Evolutionary conservation across 2,329 filamentous ascomycete genomes (phyloP).

Genomic region (Colletotrichum musae): DNA sequence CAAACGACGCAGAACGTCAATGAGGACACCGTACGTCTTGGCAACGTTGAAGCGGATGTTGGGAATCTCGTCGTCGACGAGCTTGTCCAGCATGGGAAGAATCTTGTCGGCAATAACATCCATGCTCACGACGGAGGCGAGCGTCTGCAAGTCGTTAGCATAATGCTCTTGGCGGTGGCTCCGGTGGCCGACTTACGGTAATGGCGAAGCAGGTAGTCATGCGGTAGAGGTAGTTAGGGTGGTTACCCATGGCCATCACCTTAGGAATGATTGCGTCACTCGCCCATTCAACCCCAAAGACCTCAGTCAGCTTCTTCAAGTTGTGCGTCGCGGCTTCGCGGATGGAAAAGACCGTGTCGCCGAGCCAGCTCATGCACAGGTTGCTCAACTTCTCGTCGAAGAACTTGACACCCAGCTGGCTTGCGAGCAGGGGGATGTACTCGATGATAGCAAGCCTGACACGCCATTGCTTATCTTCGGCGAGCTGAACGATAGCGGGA

Average conservation of each 20-base stretch:
- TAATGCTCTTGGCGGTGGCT: constrained; percentile 24
- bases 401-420: constrained; percentile 95
- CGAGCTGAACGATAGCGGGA: constrained; percentile 95
- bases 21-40: constrained; percentile 93
- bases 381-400: constrained; percentile 97
- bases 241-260: constrained; percentile 97
- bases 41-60: constrained; percentile 99
- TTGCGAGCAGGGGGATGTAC: constrained; percentile 96
- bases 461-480: constrained; percentile 99
- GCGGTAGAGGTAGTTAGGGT: constrained; percentile 98
- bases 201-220: constrained; percentile 99
- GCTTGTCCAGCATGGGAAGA: constrained; percentile 94
- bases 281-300: constrained; percentile 98
- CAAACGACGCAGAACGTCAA: constrained; percentile 91
- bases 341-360: constrained; percentile 98
- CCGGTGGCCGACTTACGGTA: constrained; percentile 76
- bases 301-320: constrained; percentile 97
- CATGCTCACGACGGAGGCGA: constrained; percentile 92
- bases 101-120: constrained; percentile 95
- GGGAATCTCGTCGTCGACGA: constrained; percentile 94
- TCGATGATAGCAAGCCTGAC: constrained; percentile 98
- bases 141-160: constrained; percentile 74
- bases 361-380: constrained; percentile 98
- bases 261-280: constrained; percentile 98
- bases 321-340: constrained; percentile 97